Conservation (phyloP, 2,329 filamentous ascomycete genomes). For the Neurospora sp. region DNA sequence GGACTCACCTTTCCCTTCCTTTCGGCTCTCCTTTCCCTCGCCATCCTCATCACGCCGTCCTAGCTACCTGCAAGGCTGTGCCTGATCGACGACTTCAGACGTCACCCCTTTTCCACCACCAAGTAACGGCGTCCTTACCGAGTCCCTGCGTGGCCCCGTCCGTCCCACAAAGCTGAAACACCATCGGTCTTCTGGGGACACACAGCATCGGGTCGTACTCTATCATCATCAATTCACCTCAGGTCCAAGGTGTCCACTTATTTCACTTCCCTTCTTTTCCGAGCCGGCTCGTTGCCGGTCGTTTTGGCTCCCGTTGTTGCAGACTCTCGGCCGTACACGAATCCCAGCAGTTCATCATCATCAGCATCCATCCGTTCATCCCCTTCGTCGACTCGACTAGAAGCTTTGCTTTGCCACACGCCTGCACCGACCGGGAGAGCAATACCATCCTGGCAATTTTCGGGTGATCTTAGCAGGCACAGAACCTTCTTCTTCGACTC, state of each 20-base stretch:
- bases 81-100: conserved; percentile 22
- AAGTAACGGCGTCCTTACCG: conserved; percentile 2
- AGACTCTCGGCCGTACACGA: background rate
- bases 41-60: background rate
- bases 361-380: background rate
- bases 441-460: background rate
- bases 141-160: conserved; percentile 13
- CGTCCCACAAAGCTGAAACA: conserved; percentile 32
- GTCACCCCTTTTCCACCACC: conserved; percentile 10
- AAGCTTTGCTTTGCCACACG: background rate
- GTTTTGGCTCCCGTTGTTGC: background rate
- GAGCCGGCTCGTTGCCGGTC: background rate
- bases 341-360: background rate
- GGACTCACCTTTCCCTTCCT: background rate
- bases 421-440: background rate
- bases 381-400: background rate
- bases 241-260: conserved; percentile 6
- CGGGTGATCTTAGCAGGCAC: background rate
- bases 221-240: conserved; percentile 14
- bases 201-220: conserved; percentile 1
- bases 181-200: conserved; percentile 18
- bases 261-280: background rate
- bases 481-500: background rate
- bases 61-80: conserved; percentile 16
- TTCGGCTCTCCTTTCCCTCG: background rate